Conservation (phyloP, 1,139 yeast species). For the Lodderomyces margitis region DNA sequence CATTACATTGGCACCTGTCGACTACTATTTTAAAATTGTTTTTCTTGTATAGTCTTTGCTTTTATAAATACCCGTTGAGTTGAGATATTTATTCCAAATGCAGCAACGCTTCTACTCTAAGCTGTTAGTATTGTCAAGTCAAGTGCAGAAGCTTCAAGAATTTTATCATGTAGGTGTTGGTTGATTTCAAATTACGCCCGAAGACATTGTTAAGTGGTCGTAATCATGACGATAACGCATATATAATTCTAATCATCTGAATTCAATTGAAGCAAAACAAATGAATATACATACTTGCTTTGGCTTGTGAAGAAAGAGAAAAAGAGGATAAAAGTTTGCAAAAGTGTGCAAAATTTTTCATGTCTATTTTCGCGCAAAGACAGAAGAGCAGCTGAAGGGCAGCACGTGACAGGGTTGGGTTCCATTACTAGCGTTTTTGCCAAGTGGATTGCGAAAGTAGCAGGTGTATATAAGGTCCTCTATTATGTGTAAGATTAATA, state of each 20-base stretch:
- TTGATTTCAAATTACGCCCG: conserved; percentile 38
- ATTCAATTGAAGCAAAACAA: conserved; percentile 1
- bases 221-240: conserved; percentile 49
- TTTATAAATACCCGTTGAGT: neutral
- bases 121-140: conserved; percentile 1
- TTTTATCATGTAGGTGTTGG: conserved; percentile 39
- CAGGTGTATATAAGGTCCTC: no score
- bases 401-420: neutral
- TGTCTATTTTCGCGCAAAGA: no score
- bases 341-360: conserved; percentile 1
- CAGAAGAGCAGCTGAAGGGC: no score
- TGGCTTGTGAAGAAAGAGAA: neutral
- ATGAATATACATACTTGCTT: neutral
- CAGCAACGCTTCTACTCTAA: no score
- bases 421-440: no score
- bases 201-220: conserved; percentile 31
- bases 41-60: neutral
- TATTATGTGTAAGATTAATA: no score
- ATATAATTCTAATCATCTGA: conserved; percentile 23
- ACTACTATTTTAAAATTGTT: neutral
- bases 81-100: no score
- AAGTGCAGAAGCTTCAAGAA: neutral
- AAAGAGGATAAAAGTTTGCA: neutral
- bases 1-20: no score
- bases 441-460: no score